A percentile compares a stretch with the other conserved stretches of the same genome.
Conservation (phyloP, 495 filamentous ascomycete species). For the Xylaria flabelliformis region DNA sequence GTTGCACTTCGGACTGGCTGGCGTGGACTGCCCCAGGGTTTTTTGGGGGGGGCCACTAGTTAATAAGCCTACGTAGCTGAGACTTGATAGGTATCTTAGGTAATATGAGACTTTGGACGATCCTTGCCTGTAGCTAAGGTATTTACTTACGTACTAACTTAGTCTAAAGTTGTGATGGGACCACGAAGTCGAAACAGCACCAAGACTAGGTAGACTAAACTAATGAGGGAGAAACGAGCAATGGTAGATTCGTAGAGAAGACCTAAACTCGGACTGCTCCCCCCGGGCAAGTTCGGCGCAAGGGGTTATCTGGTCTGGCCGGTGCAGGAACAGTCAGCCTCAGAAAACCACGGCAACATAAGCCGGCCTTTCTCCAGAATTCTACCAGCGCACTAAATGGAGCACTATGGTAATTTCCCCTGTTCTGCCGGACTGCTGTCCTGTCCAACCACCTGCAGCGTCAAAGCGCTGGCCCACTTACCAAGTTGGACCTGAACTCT, state of each 20-base stretch:
- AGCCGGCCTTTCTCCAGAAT: not conserved
- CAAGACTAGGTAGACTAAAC: too few species aligned
- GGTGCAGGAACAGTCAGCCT: not conserved
- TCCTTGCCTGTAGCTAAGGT: not conserved
- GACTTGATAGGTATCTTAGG: not conserved
- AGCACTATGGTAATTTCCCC: not conserved
- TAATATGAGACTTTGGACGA: not conserved
- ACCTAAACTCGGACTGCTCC: too few species aligned
- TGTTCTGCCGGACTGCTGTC: not conserved
- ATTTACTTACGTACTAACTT: not conserved
- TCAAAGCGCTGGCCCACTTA: not conserved
- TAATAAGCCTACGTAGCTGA: too few species aligned
- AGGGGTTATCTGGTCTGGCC: not conserved
- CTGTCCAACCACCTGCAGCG: not conserved
- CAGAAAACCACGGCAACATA: not conserved
- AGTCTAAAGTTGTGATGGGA: too few species aligned
- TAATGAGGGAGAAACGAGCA: too few species aligned
- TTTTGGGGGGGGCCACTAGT: too few species aligned
- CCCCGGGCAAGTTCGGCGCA: not conserved
- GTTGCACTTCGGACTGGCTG: slow-evolving; percentile 8
- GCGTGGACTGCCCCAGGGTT: too few species aligned
- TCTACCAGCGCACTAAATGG: not conserved
- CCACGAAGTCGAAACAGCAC: too few species aligned
- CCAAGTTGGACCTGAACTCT: not conserved
- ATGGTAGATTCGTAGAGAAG: too few species aligned